Conservation (phyloP, 768 basidiomycete species). For the Termitomyces titanicus region DNA sequence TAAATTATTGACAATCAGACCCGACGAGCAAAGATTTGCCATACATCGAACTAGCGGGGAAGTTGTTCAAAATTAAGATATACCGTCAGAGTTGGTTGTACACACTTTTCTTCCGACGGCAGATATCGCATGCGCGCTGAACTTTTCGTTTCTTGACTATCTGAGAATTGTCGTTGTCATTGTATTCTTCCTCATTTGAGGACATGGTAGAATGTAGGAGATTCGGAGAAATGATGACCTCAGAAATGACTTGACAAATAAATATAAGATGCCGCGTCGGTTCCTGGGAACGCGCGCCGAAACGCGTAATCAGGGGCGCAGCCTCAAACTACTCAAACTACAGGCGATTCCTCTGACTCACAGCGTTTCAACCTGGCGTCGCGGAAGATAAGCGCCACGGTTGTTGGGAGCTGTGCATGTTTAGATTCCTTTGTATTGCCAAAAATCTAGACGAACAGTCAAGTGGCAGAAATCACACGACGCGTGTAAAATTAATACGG, state of each 20-base stretch:
- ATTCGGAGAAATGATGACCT: conserved; percentile 9
- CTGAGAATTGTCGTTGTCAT: conserved; percentile 39
- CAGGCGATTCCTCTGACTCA: neutral
- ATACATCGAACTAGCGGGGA: conserved; percentile 58
- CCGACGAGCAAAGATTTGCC: conserved; percentile 14
- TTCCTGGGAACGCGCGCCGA: conserved; percentile 6
- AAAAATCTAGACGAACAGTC: neutral
- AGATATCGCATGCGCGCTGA: conserved; percentile 79
- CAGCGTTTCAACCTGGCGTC: neutral
- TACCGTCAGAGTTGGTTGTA: neutral
- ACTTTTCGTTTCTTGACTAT: conserved; percentile 65
- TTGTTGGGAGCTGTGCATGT: neutral
- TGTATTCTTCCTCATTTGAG: conserved; percentile 62
- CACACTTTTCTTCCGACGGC: conserved; percentile 80
- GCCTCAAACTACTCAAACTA: too few species aligned
- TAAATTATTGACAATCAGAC: neutral
- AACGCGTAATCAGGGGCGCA: neutral
- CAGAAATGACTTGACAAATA: conserved; percentile 3
- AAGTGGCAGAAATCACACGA: neutral
- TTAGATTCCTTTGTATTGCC: neutral
- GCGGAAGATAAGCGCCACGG: neutral
- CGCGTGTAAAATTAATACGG: neutral
- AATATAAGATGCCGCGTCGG: conserved; percentile 7
- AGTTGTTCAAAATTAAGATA: neutral
- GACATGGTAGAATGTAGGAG: conserved; percentile 40